Evolutionary conservation across 202 grass and related monocot genomes (phyloP), one percentile per base, ranked within the genome.

Genomic region (Panicum hallii): DNA sequence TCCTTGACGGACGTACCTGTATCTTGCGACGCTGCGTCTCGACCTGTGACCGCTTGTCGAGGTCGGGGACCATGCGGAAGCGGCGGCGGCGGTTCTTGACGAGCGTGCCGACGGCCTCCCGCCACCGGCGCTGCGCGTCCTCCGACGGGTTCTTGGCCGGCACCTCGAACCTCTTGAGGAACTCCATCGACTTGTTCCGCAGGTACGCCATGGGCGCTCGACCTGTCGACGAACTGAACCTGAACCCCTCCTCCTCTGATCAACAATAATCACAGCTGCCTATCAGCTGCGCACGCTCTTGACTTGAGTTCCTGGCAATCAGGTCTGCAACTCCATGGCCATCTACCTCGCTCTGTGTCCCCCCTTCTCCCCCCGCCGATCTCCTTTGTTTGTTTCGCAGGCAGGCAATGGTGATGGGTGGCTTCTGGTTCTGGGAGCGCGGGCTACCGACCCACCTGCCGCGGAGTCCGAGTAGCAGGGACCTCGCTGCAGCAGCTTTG

Each of bases 31-130:
- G 89, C 86, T 90, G 87, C 11, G 86, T 87, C 79, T 94, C 84
- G 15, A 77, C 88, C 68, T 85, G 69, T 4, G 89, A 92, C 0
- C 96, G 83, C 85, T 92, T 91, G 57, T 90, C 88, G 79, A 99
- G 93, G 65, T 99, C 93, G 11, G 96, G 90, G 38, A 99, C 82
- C 85, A 95, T 96, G 54, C 96, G 93, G 50, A 99, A 99, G 50
- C 97, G 87, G 9, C 95, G 92, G 10, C 97, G 93, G 9, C 72
- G 89, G 84, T 95, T 94, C 74, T 89, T 92, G 70, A 95, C 93
- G 50, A 96, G 81, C 61, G 77, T 72, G 47, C 87, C 93, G 19
- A 96, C 97, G 63, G 93, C 93, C 11, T 92, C 81, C 68, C 97
- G 75, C 97, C 97, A 99, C 7, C 97, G 86, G 11, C 91, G 91